Evolutionary conservation across 768 basidiomycete species (phyloP), one percentile per base, ranked within the genome.

Genomic region (Coprinopsis sp.): DNA sequence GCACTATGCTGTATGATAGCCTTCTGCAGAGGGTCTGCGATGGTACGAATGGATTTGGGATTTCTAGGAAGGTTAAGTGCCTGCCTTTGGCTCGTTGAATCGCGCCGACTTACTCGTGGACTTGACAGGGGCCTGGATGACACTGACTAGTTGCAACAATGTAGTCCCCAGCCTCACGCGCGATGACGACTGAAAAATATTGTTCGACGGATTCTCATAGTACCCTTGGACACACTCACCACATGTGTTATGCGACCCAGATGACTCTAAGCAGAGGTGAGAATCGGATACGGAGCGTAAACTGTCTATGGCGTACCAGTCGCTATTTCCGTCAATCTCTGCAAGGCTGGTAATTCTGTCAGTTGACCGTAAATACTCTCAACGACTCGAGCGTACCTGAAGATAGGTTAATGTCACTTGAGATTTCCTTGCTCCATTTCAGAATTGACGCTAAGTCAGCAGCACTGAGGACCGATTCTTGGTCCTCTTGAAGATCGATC

Each of bases 361-460:
- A n/a, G n/a, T n/a, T n/a, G n/a, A n/a, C n/a, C n/a, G n/a, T n/a
- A n/a, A n/a, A n/a, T n/a, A n/a, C n/a, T n/a, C n/a, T n/a, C n/a
- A n/a, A n/a, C n/a, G n/a, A n/a, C n/a, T n/a, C n/a, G n/a, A n/a
- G n/a, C n/a, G n/a, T n/a, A 77, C 81, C 79, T 44, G 82, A 81
- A 31, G 76, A 76, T 18, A 86, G 62, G 52, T 84, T 83, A 33
- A 86, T 84, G 59, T 85, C 82, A 29, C 81, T 78, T 0, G 84
- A 83, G 12, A 88, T 84, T 44, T 83, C 80, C 58, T 84, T 82
- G 54, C 81, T 84, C 78, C 82, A 84, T 54, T 80, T 82, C 25
- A 87, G 68, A 40, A 88, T 84, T 0, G 82, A 78, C 19, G 79
- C 78, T 11, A 86, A 64, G 57, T 86, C 81, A 38, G 76, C 67